Evolutionary conservation across 768 basidiomycete genomes (phyloP).

Genomic region (Thelephora ganbajun): DNA sequence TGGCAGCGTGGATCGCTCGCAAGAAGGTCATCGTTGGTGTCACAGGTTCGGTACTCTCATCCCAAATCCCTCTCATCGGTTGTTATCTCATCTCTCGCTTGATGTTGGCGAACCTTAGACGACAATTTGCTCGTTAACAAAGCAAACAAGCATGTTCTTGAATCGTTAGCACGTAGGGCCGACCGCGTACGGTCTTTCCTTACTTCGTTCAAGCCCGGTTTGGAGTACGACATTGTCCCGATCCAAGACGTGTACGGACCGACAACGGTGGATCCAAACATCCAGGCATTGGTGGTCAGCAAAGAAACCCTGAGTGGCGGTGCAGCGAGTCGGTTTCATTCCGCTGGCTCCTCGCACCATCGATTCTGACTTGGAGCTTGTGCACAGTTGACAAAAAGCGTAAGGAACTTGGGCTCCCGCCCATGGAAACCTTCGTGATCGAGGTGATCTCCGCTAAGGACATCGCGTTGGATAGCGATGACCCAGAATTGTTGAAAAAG

Average conservation of each 20-base stretch:
- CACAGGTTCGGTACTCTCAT: constrained; percentile 37
- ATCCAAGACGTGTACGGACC: constrained; percentile 86
- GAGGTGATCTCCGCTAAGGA: constrained; percentile 74
- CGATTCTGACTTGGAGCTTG: neutral
- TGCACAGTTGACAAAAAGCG: constrained; percentile 51
- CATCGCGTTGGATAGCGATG: constrained; percentile 44
- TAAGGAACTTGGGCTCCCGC: constrained; percentile 36
- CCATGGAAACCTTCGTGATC: constrained; percentile 62
- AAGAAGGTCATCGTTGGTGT: constrained; percentile 83
- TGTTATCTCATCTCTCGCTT: neutral
- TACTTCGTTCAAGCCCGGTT: constrained; percentile 46
- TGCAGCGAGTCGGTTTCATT: constrained; percentile 42
- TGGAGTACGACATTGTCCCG: constrained; percentile 55
- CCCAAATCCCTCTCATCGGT: neutral
- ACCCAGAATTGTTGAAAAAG: constrained; percentile 54
- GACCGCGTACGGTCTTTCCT: constrained; percentile 55
- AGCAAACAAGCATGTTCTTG: constrained; percentile 49
- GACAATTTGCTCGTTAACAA: constrained; percentile 63
- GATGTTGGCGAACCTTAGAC: constrained; percentile 24
- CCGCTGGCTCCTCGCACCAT: neutral
- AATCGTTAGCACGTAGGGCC: constrained; percentile 44
- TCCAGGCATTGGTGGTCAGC: constrained; percentile 89
- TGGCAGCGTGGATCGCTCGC: constrained; percentile 72
- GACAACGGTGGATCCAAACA: constrained; percentile 71
- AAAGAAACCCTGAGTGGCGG: constrained; percentile 77